Base-by-base conservation (phyloP, 768 basidiomycete species). In the Termitomyces sp. region DNA sequence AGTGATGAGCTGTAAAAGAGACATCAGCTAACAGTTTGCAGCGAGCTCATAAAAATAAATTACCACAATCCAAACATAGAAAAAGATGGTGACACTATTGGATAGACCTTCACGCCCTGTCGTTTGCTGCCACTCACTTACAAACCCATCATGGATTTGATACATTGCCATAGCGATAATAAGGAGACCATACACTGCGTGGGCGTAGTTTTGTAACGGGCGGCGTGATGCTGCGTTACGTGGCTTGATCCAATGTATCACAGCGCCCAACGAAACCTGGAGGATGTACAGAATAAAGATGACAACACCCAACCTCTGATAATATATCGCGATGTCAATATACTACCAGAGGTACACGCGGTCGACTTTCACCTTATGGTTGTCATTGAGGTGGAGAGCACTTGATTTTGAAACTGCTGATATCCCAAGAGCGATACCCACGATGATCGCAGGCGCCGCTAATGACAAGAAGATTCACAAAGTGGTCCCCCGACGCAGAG, bases 131-230 rank as follows among this genome's bases (percentile, higher is more conserved):
- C 83, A 86, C 63, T 85, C 83, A 7, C 51, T 45, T 29, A 68
- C 65, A 63, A 71, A 81, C 3, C 81, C 82, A 16, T 66, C 68
- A 43, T 74, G 68, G 15, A 79, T 79, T 64, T 83, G 79, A 57
- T 75, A 81, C 42, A 79, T 68, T 23, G 80, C 72, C 10, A 83
- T 66, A 7, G 63, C 77, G 50, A 86, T 75, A 46, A 80, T 75
- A 10, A 71, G 44, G 29, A 85, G 61, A 0, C 84, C 85, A 1
- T 84, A 52, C 13, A 81, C 54, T 12, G 80, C 83, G 60, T 87
- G 85, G 25, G 77, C 29, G 63, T 83, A 85, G 62, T 87, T 85
- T 57, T 78, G 83, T 42, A 73, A 64, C 7, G 78, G 84, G 27
- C 78, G 78, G 27, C 68, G 59, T 0, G 57, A 59, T 6, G 62